Percentiles rank a stretch among this genome's conserved stretches.
Evolutionary conservation across 2,329 filamentous ascomycete genomes (phyloP).

Genomic region (Lasiodiplodia hormozganensis): DNA sequence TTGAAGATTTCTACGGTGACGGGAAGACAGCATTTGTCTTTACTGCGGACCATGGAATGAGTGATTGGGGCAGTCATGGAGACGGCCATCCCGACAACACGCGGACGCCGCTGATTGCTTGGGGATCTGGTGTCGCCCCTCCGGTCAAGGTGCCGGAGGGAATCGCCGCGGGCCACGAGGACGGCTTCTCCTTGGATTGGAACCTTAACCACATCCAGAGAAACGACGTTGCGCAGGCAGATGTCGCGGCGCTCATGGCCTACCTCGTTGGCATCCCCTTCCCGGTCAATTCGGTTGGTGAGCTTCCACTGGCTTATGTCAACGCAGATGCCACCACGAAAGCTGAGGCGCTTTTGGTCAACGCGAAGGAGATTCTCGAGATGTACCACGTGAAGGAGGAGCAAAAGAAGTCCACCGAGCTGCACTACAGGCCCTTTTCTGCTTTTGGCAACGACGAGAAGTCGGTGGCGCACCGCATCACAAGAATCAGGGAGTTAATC

Average conservation of each 20-base stretch:
- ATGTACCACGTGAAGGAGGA: constrained; percentile 96
- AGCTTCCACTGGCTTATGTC: constrained; percentile 84
- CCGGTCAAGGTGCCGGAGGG: constrained; percentile 66
- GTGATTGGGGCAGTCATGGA: constrained; percentile 98
- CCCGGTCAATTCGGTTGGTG: constrained; percentile 94
- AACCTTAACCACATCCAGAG: constrained; percentile 78
- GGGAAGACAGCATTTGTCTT: constrained; percentile 93
- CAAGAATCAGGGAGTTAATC: constrained; percentile 73
- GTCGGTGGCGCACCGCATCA: constrained; percentile 71
- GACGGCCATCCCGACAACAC: constrained; percentile 98
- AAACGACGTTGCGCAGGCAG: constrained; percentile 92
- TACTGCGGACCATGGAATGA: constrained; percentile 98
- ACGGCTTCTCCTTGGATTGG: constrained; percentile 88
- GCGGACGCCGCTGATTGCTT: constrained; percentile 87
- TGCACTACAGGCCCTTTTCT: constrained; percentile 79
- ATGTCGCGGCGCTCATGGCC: constrained; percentile 94
- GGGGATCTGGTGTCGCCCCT: constrained; percentile 88
- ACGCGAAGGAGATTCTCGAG: constrained; percentile 86
- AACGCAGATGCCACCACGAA: constrained; percentile 76
- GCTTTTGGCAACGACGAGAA: constrained; percentile 69
- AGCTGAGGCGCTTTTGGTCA: constrained; percentile 82
- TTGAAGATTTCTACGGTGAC: constrained; percentile 83
- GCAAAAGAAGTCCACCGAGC: constrained; percentile 75
- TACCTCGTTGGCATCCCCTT: constrained; percentile 88
- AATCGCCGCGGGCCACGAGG: constrained; percentile 82